Conservation (phyloP, 2,329 filamentous ascomycete species). For the Sclerotiophoma versabilis region DNA sequence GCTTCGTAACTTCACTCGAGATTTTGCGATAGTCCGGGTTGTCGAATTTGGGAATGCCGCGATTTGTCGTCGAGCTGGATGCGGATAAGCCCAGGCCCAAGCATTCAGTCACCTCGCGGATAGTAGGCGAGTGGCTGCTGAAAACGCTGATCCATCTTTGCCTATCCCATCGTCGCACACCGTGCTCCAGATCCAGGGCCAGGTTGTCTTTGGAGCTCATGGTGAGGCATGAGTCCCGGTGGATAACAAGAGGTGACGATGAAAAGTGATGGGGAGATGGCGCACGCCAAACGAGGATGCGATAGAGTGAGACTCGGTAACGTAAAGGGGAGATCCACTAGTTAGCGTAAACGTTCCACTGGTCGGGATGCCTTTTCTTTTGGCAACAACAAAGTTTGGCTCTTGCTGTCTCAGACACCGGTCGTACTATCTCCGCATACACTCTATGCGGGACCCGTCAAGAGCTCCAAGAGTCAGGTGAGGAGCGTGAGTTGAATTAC, state of each 20-base stretch:
- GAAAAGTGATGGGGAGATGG: constrained; percentile 29
- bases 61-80: constrained; percentile 46
- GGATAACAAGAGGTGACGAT: constrained; percentile 13
- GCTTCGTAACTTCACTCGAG: constrained; percentile 45
- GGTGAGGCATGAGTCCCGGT: constrained; percentile 30
- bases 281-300: constrained; percentile 30
- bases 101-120: constrained; percentile 48
- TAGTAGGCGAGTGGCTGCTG: constrained; percentile 47
- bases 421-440: constrained; percentile 17
- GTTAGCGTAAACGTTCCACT: constrained; percentile 22
- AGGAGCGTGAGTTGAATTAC: constrained; percentile 22
- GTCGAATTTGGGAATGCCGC: constrained; percentile 50
- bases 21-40: constrained; percentile 47
- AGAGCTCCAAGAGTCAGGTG: constrained; percentile 3
- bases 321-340: constrained; percentile 40
- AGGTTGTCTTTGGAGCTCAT: constrained; percentile 44
- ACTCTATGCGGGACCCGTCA: constrained; percentile 1
- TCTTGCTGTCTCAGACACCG: constrained; percentile 34
- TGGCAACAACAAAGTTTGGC: constrained; percentile 31
- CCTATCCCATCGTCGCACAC: constrained; percentile 45
- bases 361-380: constrained; percentile 30
- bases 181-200: constrained; percentile 40
- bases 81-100: constrained; percentile 45
- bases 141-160: constrained; percentile 47
- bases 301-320: constrained; percentile 34